Base-by-base conservation (phyloP, 1,284 basidiomycete genomes). In the Marasmius tenuissimus region DNA sequence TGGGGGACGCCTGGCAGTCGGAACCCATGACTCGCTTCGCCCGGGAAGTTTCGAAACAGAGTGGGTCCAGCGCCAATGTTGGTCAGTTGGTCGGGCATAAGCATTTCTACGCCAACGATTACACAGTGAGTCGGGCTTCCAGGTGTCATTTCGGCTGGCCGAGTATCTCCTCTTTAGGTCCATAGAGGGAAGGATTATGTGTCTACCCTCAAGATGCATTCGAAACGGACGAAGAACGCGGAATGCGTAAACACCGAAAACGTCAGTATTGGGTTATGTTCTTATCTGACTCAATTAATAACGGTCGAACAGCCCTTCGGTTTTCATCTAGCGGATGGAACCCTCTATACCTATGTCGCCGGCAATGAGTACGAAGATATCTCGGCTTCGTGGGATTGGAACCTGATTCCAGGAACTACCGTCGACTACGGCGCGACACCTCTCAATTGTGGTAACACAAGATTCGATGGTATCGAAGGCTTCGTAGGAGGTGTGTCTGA, bases 361-460 rank as follows among this genome's bases (percentile, higher is more conserved):
- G 89, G 89, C 2, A 75, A 82, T 61, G 88, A 91, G 72, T 91
- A 91, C 70, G 83, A 85, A 69, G 86, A 90, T 67, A 87, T 89
- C 20, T 76, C 81, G 7, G 87, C 83, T 1, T 78, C 83, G 1
- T 89, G 87, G 88, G 87, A 91, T 69, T 91, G 88, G 88, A 83
- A 88, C 66, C 74, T 89, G 14, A 84, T 91, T 50, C 88, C 89
- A 4, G 88, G 89, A 1, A 89, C 76, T n/a, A 91, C 88, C 0
- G 79, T 81, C 27, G 85, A 86, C 70, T 89, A 85, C 68, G 78
- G 71, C 12, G 81, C 76, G 4, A 86, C 83, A 6, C 76, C 76
- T 4, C 76, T 90, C 5, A 68, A 67, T 42, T 86, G 86, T 65
- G 68, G 58, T 10, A 70, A 72, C 8, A 78, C 80, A 2, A 64